Base-by-base conservation (phyloP, 495 filamentous ascomycete genomes). In the Thermochaetoides thermophila region DNA sequence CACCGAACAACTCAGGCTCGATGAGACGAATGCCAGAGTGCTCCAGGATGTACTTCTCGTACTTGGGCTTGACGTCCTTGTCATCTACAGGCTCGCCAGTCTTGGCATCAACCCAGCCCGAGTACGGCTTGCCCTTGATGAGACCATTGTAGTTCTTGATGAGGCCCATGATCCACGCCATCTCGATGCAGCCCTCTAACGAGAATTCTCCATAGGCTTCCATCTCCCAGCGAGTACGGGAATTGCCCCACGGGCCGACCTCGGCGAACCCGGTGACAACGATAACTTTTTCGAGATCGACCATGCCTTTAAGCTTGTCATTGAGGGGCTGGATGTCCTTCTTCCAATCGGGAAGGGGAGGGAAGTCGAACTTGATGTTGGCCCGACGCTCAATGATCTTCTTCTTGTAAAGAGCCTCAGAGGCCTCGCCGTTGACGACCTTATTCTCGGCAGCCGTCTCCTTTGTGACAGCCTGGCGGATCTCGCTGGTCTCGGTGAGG, bases 131-230 rank as follows among this genome's bases (percentile, higher is more conserved):
- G 52, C 91, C 89, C 61, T 96, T 96, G 52, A 99, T 76, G 6
- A 84, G 82, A n/a, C 89, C 91, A 43, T 96, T 95, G 63, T 93
- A 83, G 53, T 99, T 91, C 63, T 81, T 92, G 59, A 99, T 96
- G 37, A 96, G 76, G 36, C 91, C 91, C 89, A 96, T 99, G 51
- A 99, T 82, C 89, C 89, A 99, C 19, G 89, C 84, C 89, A 99
- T 96, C 59, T 99, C 89, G 37, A 99, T 78, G 50, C 89, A 96
- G 12, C 89, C 89, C 57, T 96, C 89, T 12, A 96, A 74, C 12
- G 91, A 96, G 64, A 99, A 99, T 49, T 91, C 68, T 45, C 89
- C 89, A 44, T 85, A 73, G 8, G 91, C 84, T 59, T 99, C 89
- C 86, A 96, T 99, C 60, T 99, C 85, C 89, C 89, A 99, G 21